phyloP scores from a whole-genome alignment of 495 filamentous ascomycete species.

The Evansstolkia leycettana region DNA sequence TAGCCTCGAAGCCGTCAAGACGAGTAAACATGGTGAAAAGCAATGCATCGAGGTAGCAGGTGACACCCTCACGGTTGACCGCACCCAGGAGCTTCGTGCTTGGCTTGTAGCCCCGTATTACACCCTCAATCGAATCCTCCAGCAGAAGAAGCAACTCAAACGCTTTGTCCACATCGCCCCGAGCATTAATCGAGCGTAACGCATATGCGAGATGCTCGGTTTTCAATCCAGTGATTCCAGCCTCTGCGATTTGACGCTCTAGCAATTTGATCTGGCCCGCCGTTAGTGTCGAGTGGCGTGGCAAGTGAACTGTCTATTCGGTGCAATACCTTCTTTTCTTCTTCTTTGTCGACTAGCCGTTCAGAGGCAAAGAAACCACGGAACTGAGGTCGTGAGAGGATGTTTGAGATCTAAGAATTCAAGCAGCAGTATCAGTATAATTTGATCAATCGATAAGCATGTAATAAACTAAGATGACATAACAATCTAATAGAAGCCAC shows the following conservation, averaged over 20 bases:
- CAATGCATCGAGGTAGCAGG: slow-evolving; percentile 86
- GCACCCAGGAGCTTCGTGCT: slow-evolving; percentile 67
- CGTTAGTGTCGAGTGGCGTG: neutral
- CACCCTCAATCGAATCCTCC: slow-evolving; percentile 68
- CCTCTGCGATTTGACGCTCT: slow-evolving; percentile 17
- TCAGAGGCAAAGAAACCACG: slow-evolving; percentile 24
- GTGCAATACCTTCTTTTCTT: slow-evolving; percentile 26
- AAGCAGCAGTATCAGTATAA: too few species aligned
- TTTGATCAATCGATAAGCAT: neutral
- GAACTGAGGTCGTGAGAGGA: slow-evolving; percentile 17
- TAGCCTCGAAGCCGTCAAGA: slow-evolving; percentile 80
- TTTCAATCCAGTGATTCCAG: slow-evolving; percentile 24
- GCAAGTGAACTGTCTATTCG: neutral
- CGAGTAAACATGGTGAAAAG: slow-evolving; percentile 95
- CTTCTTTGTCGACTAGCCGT: slow-evolving; percentile 12
- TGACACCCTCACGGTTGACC: slow-evolving; percentile 72
- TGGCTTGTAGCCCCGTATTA: slow-evolving; percentile 60
- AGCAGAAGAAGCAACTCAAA: slow-evolving; percentile 63
- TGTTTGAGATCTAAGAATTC: slow-evolving; percentile 10
- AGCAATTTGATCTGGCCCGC: slow-evolving; percentile 22
- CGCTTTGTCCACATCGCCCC: slow-evolving; percentile 61
- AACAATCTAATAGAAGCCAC: neutral
- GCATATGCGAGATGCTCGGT: slow-evolving; percentile 55
- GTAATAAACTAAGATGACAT: slow-evolving; percentile 14
- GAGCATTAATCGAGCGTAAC: slow-evolving; percentile 48